Evolutionary conservation across 2,329 filamentous ascomycete species (phyloP).

Genomic region (Emericellopsis cladophorae): DNA sequence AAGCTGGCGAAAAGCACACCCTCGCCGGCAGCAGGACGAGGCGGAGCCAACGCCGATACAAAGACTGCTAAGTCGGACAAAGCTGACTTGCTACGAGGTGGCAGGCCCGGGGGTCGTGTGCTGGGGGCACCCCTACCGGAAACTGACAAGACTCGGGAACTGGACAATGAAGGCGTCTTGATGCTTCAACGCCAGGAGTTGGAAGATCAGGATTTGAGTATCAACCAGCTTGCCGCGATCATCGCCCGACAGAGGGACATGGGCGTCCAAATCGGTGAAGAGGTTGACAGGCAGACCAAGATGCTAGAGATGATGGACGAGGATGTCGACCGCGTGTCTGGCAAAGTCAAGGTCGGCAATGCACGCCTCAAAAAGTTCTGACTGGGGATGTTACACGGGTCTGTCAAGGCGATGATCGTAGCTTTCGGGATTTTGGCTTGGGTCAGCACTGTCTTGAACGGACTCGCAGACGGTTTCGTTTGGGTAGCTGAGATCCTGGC

Average conservation of each 20-base stretch:
- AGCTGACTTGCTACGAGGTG: constrained; percentile 29
- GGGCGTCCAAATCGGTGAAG: constrained; percentile 62
- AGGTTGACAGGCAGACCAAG: constrained; percentile 58
- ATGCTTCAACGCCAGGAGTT: constrained; percentile 65
- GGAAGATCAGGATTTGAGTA: constrained; percentile 60
- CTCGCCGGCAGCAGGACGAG: constrained; percentile 10
- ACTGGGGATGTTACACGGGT: constrained; percentile 12
- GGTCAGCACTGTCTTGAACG: constrained; percentile 14
- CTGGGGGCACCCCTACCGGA: constrained; percentile 62
- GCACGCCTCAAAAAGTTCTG: constrained; percentile 56
- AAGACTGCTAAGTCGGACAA: constrained; percentile 37
- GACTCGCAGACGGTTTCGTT: constrained; percentile 5
- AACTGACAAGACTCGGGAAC: constrained; percentile 62
- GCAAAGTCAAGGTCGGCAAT: constrained; percentile 65
- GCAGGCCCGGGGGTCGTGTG: constrained; percentile 43
- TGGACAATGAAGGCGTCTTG: constrained; percentile 64
- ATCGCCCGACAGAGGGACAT: constrained; percentile 66
- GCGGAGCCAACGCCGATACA: constrained; percentile 27
- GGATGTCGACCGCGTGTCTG: constrained; percentile 51
- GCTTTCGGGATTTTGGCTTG: constrained; percentile 16
- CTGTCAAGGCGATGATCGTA: constrained; percentile 14
- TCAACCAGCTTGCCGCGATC: constrained; percentile 55
- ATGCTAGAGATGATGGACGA: constrained; percentile 55
- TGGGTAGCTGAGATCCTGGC: constrained; percentile 5
- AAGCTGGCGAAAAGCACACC: constrained; percentile 50